phyloP scores from a whole-genome alignment of 2,329 filamentous ascomycete genomes.

The Massarina eburnea region DNA sequence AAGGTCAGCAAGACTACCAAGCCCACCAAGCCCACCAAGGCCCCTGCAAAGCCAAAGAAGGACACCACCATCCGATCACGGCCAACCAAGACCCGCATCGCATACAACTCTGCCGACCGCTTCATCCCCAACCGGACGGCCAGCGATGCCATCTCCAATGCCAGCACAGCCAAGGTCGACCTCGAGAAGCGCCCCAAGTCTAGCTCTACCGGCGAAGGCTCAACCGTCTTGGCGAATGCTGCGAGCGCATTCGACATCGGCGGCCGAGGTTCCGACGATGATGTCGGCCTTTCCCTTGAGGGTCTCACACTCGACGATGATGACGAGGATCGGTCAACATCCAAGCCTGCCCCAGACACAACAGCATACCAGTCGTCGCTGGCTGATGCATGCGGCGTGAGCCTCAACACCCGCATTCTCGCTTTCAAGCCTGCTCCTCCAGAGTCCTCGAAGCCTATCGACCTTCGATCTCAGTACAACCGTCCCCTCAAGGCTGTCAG shows the following conservation, averaged over 20 bases:
- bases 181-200: constrained; percentile 63
- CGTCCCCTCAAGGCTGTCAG: constrained; percentile 81
- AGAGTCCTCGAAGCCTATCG: constrained; percentile 97
- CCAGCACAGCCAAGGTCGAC: constrained; percentile 81
- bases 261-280: constrained; percentile 66
- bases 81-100: constrained; percentile 42
- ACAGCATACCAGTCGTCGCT: constrained; percentile 91
- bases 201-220: constrained; percentile 69
- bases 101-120: constrained; percentile 75
- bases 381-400: constrained; percentile 88
- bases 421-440: constrained; percentile 98
- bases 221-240: constrained; percentile 73
- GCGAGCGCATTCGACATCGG: constrained; percentile 67
- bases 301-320: constrained; percentile 75
- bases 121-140: constrained; percentile 94
- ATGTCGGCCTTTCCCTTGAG: constrained; percentile 74
- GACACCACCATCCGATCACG: constrained; percentile 34
- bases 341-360: constrained; percentile 81
- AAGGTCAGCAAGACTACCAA: no score
- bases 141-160: constrained; percentile 83
- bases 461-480: constrained; percentile 97
- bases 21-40: constrained; percentile 34
- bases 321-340: constrained; percentile 64
- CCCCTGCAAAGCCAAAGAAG: constrained; percentile 44
- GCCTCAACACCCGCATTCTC: constrained; percentile 90